These are phyloP conservation scores for Echinosophora koreensis DNA, from an alignment of 306 rosid genomes.

Conservation along the genomic window DNA sequence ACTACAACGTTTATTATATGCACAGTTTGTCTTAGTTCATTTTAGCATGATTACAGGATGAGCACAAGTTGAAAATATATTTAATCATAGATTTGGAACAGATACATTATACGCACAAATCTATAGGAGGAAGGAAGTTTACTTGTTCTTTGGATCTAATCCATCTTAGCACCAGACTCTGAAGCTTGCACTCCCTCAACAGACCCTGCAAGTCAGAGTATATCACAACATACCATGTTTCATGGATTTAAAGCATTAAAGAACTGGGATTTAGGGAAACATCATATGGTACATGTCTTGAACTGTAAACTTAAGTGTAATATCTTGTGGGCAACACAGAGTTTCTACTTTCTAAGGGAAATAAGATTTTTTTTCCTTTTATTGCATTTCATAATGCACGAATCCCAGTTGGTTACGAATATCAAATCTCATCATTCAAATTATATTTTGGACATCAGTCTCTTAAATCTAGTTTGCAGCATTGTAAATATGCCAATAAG, in stretches of 20 bases:
- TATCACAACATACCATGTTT: slow-evolving; percentile 32
- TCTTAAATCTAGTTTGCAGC: slow-evolving; percentile 19
- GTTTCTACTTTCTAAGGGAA: neutral
- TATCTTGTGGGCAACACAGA: slow-evolving; percentile 3
- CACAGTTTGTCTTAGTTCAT: slow-evolving; percentile 22
- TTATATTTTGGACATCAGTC: slow-evolving; percentile 28
- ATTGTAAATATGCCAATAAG: neutral
- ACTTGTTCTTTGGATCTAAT: slow-evolving; percentile 89
- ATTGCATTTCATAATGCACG: slow-evolving; percentile 31
- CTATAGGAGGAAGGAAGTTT: slow-evolving; percentile 49
- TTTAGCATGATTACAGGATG: slow-evolving; percentile 25
- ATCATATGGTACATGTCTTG: slow-evolving; percentile 10
- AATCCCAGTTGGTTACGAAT: neutral
- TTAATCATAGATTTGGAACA: neutral
- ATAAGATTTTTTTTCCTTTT: neutral
- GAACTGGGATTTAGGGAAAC: slow-evolving; percentile 12
- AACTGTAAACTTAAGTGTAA: slow-evolving; percentile 34
- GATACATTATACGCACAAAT: slow-evolving; percentile 26
- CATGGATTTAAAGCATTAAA: slow-evolving; percentile 24
- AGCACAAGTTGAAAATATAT: slow-evolving; percentile 25
- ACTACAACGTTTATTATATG: neutral
- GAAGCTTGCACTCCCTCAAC: slow-evolving; percentile 74
- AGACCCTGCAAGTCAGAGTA: slow-evolving; percentile 65
- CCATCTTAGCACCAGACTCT: slow-evolving; percentile 66
- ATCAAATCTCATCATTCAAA: slow-evolving; percentile 23